These are phyloP conservation scores for Selaginella moellendorffii DNA, from an alignment of 75 land plant genomes.

Conservation along the genomic window DNA sequence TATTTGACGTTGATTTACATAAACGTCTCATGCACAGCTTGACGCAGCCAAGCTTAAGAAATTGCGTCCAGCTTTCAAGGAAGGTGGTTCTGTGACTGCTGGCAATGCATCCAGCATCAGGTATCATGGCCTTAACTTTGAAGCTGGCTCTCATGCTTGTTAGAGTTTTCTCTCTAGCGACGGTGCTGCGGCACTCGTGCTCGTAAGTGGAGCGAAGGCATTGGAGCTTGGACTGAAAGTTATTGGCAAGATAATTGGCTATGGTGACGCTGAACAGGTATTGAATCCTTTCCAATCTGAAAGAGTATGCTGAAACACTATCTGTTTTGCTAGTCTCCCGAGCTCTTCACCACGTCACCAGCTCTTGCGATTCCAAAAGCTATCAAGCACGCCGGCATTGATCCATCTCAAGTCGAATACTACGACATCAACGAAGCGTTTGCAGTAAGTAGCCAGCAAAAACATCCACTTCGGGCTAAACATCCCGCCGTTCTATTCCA, in stretches of 20 bases:
- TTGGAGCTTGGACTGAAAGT: slow-evolving; percentile 58
- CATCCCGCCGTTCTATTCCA: slow-evolving; percentile 20
- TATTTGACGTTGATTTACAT: too few species aligned
- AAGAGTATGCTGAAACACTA: too few species aligned
- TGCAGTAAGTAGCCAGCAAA: slow-evolving; percentile 42
- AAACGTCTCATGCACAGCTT: slow-evolving; percentile 38
- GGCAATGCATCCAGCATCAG: slow-evolving; percentile 96
- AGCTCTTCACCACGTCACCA: slow-evolving; percentile 79
- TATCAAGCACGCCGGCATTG: slow-evolving; percentile 64
- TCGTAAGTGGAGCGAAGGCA: slow-evolving; percentile 83
- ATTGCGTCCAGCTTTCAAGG: slow-evolving; percentile 84
- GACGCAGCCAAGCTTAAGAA: slow-evolving; percentile 74
- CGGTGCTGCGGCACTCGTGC: slow-evolving; percentile 89
- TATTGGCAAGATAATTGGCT: slow-evolving; percentile 61
- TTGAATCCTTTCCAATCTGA: too few species aligned
- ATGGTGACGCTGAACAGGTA: slow-evolving; percentile 96
- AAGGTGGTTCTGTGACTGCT: slow-evolving; percentile 81
- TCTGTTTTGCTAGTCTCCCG: slow-evolving; percentile 63
- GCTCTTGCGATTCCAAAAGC: slow-evolving; percentile 95
- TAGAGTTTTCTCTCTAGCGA: slow-evolving; percentile 45
- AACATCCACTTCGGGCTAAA: too few species aligned
- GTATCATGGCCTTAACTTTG: too few species aligned
- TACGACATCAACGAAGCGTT: slow-evolving; percentile 93
- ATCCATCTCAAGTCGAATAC: slow-evolving; percentile 67
- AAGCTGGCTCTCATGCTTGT: too few species aligned